Conservation (phyloP, 192 early-diverging fungal species). For the Umbelopsis isabellina region DNA sequence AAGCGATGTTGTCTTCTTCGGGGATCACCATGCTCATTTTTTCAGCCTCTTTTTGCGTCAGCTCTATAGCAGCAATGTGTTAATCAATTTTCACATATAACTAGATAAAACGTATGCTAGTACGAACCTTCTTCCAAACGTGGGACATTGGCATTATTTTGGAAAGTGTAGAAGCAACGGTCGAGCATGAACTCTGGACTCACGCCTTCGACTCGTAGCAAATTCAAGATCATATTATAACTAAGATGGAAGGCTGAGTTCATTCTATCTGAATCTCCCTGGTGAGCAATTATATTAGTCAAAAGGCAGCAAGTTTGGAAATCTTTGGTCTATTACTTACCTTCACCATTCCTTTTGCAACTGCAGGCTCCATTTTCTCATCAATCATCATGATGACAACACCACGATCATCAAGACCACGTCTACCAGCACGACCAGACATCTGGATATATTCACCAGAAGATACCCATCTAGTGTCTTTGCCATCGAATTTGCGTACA, state of each 20-base stretch:
- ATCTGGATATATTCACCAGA: slow-evolving; percentile 99
- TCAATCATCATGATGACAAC: slow-evolving; percentile 97
- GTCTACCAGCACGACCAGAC: slow-evolving; percentile 96
- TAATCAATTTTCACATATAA: no score
- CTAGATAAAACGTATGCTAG: not conserved
- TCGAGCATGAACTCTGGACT: slow-evolving; percentile 93
- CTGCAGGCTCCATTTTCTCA: slow-evolving; percentile 90
- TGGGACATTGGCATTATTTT: slow-evolving; percentile 84
- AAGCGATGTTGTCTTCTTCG: slow-evolving; percentile 68
- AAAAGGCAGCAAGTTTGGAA: slow-evolving; percentile 16
- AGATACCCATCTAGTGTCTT: slow-evolving; percentile 76
- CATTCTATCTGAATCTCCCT: slow-evolving; percentile 77
- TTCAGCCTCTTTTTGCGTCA: slow-evolving; percentile 57
- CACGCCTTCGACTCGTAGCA: slow-evolving; percentile 93
- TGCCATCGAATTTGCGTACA: slow-evolving; percentile 93
- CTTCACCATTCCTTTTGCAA: slow-evolving; percentile 94
- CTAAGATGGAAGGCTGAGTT: slow-evolving; percentile 95
- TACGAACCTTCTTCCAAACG: slow-evolving; percentile 61
- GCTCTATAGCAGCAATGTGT: slow-evolving; percentile 38
- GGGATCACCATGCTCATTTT: slow-evolving; percentile 60
- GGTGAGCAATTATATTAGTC: not conserved
- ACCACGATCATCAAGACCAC: slow-evolving; percentile 96
- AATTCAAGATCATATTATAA: slow-evolving; percentile 96
- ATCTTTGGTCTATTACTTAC: slow-evolving; percentile 42
- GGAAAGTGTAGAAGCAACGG: slow-evolving; percentile 91